These are phyloP conservation scores for Chlorociboria aeruginascens DNA, from an alignment of 495 filamentous ascomycete species.

Conservation along the genomic window DNA sequence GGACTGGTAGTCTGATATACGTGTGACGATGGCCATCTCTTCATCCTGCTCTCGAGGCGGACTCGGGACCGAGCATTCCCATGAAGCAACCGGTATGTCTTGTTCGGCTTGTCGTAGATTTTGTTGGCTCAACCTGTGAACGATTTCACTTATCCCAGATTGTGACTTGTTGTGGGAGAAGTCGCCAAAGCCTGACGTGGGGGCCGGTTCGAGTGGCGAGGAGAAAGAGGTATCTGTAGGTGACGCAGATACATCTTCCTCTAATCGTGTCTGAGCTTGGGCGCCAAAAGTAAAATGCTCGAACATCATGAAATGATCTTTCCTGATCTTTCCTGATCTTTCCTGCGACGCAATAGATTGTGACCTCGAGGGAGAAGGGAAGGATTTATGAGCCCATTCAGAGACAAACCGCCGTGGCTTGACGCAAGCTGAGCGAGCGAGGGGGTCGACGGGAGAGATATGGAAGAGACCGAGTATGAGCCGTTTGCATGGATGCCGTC, in stretches of 20 bases:
- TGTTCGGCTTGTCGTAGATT: conserved; percentile 4
- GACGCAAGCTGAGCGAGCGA: too few species aligned
- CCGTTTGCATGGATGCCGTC: too few species aligned
- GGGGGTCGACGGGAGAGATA: too few species aligned
- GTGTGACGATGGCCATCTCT: conserved; percentile 7
- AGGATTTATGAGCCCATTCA: neutral
- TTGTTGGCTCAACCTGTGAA: conserved; percentile 6
- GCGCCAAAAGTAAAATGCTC: conserved; percentile 17
- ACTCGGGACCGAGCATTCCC: neutral
- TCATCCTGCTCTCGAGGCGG: neutral
- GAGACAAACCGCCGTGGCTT: too few species aligned
- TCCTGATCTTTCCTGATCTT: neutral
- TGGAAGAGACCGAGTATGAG: too few species aligned
- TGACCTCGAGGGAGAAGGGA: neutral
- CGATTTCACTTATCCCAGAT: conserved; percentile 3
- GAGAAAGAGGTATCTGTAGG: conserved; percentile 11
- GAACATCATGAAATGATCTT: conserved; percentile 8
- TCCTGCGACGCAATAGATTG: neutral
- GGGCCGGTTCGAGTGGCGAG: neutral
- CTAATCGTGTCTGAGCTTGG: neutral
- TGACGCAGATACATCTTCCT: conserved; percentile 4
- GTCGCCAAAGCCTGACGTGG: neutral
- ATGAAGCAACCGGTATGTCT: neutral
- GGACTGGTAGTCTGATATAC: too few species aligned
- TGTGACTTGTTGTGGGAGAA: neutral